Conservation (phyloP, 345 rosid species). For the Citrus reticulata region DNA sequence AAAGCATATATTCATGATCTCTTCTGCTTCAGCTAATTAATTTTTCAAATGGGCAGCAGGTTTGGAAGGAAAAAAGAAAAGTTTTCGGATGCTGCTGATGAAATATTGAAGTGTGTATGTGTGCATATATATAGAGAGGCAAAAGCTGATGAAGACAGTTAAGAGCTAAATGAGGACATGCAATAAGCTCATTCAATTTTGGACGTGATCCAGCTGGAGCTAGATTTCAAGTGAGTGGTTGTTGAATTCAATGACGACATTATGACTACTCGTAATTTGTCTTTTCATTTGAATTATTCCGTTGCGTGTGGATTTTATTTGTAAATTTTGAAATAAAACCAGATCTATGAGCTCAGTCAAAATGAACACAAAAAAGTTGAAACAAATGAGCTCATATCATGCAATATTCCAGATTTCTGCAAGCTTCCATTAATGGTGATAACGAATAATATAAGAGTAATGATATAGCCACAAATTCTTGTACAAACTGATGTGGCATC, state of each 20-base stretch:
- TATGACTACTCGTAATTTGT: background rate
- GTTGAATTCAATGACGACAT: constrained; percentile 1
- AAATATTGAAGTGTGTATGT: background rate
- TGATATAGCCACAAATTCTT: too few relatives aligned
- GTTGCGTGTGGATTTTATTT: background rate
- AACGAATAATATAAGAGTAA: background rate
- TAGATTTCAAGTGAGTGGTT: background rate
- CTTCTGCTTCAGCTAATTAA: background rate
- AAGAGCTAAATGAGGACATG: background rate
- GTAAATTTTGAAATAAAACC: background rate
- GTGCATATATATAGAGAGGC: background rate
- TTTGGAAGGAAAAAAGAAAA: too few relatives aligned
- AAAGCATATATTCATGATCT: background rate
- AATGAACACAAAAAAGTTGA: background rate
- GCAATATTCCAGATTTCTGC: background rate
- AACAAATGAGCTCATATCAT: background rate
- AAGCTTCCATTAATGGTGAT: background rate
- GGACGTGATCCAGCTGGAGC: background rate
- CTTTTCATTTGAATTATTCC: background rate
- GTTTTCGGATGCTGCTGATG: background rate
- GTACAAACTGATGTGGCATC: too few relatives aligned
- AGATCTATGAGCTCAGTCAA: background rate
- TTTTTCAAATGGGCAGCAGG: too few relatives aligned
- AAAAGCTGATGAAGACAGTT: background rate
- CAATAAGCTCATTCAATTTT: background rate